Base-by-base conservation (phyloP, 2,329 filamentous ascomycete species). In the Orbilia javanica region DNA sequence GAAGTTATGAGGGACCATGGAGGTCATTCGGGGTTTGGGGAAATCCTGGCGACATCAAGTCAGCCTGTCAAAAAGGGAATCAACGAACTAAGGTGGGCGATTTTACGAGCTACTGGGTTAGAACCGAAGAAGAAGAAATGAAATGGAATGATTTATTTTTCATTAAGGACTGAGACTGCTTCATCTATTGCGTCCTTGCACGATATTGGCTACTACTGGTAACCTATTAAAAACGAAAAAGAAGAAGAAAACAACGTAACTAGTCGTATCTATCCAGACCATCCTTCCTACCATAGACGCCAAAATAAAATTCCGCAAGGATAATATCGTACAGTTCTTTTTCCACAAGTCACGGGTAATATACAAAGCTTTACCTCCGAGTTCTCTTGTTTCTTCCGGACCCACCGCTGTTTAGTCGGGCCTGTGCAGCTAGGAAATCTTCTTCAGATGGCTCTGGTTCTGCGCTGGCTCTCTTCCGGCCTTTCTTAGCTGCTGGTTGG, bases 61-160 rank as follows among this genome's bases (percentile, higher is more conserved):
- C 78, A 88, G 1, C 86, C 85, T 31, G 85, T 85, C 70, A 86
- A 85, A 73, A 81, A 91, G 63, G 91, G 91, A 0, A 85, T 92
- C 50, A 87, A 89, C 83, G 87, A 88, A 73, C 83, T 93, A 8
- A 84, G 90, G 66, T 91, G 88, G 87, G 88, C 90, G 1, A 87
- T 92, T 65, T 82, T 93, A 77, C 86, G 87, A 79, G 90, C 90
- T 46, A 88, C 88, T 70, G 89, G 88, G 1, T 83, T 90, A 81
- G 87, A 89, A 76, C n/a, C 82, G 2, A 79, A 73, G 72, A 39
- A 42, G 55, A 80, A 46, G 81, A 83, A 69, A 81, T 83, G n/a
- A 53, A 79, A 82, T 39, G 75, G 25, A 13, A 48, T 4, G 4
- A 25, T 48, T 20, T 2, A 46, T 13, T 50, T 44, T 34, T 34